Evolutionary conservation across 768 basidiomycete genomes (phyloP).

Genomic region (Boletus speciosus): DNA sequence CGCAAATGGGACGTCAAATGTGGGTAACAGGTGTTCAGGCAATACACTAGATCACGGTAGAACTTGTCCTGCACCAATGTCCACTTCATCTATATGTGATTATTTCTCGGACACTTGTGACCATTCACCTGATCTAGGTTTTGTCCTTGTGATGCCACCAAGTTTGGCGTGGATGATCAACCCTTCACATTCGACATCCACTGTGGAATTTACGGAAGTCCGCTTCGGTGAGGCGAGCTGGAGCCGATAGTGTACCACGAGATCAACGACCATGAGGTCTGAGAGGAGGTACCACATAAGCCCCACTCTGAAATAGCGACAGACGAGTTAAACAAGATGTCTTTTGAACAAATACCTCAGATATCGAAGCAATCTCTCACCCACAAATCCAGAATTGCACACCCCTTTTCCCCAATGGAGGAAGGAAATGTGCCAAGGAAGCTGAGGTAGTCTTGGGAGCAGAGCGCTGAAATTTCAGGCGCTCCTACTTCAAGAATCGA

Average conservation of each 20-base stretch:
- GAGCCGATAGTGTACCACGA: not conserved
- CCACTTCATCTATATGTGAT: constrained; percentile 7
- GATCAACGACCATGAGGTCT: not conserved
- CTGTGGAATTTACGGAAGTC: not conserved
- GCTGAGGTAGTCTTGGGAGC: not conserved
- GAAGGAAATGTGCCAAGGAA: not conserved
- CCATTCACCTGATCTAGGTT: constrained; percentile 1
- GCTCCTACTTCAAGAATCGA: constrained; percentile 21
- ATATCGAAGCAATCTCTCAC: constrained; percentile 8
- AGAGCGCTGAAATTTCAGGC: constrained; percentile 5
- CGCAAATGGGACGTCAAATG: not conserved
- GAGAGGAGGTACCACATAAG: not conserved
- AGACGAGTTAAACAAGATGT: constrained; percentile 2
- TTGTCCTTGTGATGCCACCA: constrained; percentile 1
- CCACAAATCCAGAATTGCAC: not conserved
- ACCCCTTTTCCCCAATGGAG: not conserved
- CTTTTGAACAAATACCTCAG: not conserved
- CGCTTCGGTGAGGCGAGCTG: not conserved
- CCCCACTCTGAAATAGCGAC: constrained; percentile 7
- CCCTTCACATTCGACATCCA: not conserved
- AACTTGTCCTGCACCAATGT: not conserved
- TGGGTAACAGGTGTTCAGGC: not conserved
- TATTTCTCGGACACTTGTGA: not conserved
- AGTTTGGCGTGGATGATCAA: not conserved
- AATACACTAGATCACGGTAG: not conserved